Percentiles rank a stretch among this genome's conserved stretches.
Evolutionary conservation across 2,329 filamentous ascomycete genomes (phyloP).

Genomic region (Rhynchosporium graminicola): DNA sequence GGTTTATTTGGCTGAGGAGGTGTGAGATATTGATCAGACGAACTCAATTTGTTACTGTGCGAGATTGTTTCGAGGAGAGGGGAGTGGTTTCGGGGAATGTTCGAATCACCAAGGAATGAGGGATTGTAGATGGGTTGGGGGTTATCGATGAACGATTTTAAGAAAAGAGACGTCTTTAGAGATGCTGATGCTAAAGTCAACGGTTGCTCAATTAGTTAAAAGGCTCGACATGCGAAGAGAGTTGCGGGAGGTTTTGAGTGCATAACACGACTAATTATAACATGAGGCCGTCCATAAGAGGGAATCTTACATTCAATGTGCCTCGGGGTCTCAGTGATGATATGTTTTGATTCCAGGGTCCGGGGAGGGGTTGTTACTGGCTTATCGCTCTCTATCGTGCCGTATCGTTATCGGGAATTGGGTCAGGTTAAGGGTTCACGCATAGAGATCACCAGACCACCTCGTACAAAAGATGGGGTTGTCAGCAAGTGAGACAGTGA

Average conservation of each 20-base stretch:
- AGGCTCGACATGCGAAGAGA: neutral
- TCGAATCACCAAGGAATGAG: neutral
- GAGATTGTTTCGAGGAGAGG: neutral
- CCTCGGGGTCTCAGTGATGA: neutral
- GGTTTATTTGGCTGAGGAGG: conserved; percentile 1
- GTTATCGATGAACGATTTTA: neutral
- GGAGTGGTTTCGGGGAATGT: neutral
- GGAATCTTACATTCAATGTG: conserved; percentile 4
- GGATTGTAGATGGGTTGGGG: neutral
- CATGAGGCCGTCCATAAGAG: neutral
- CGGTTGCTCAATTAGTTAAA: neutral
- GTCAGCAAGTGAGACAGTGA: conserved; percentile 3
- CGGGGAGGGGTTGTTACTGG: conserved; percentile 1
- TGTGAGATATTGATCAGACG: neutral
- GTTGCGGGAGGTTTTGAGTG: neutral
- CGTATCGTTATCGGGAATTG: conserved; percentile 10
- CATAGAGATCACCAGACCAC: conserved; percentile 14
- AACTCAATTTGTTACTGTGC: neutral
- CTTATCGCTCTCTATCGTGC: neutral
- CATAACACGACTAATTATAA: neutral
- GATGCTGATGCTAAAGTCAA: conserved; percentile 7
- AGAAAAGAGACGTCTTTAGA: neutral
- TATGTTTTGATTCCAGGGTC: neutral
- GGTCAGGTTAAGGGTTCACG: conserved; percentile 7
- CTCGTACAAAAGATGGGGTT: neutral